Conservation (phyloP, 1,139 yeast genomes). For the Geotrichum klebahnii region DNA sequence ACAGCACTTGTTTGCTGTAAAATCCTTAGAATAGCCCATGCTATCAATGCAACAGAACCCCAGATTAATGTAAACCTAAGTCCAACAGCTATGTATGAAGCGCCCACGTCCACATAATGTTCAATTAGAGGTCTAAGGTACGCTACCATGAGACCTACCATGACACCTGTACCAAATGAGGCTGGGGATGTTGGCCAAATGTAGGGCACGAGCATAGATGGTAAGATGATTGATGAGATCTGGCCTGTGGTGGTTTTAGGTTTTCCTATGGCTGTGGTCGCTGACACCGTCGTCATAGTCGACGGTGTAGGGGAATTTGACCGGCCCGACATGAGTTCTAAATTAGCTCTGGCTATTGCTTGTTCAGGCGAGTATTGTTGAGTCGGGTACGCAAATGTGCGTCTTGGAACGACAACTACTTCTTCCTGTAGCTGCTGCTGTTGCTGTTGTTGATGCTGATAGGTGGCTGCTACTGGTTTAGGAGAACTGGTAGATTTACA, state of each 20-base stretch:
- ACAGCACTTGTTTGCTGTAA: slow-evolving; percentile 21
- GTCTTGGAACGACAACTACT: slow-evolving; percentile 1
- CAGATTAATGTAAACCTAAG: slow-evolving; percentile 29
- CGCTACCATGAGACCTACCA: slow-evolving; percentile 30
- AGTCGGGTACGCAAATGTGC: slow-evolving; percentile 1
- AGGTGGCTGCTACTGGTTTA: not conserved
- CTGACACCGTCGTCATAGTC: not conserved
- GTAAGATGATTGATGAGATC: slow-evolving; percentile 21
- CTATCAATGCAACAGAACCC: slow-evolving; percentile 29
- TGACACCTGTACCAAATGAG: slow-evolving; percentile 31
- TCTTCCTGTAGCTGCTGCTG: not conserved
- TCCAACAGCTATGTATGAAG: slow-evolving; percentile 24
- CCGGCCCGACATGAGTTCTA: slow-evolving; percentile 2
- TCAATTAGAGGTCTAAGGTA: slow-evolving; percentile 30
- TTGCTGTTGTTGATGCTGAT: not conserved
- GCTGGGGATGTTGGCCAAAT: slow-evolving; percentile 31
- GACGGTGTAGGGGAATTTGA: slow-evolving; percentile 7
- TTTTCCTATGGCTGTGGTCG: slow-evolving; percentile 18
- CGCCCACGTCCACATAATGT: slow-evolving; percentile 31
- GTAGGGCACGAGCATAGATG: slow-evolving; percentile 25
- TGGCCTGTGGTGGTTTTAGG: slow-evolving; percentile 12
- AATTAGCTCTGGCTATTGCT: slow-evolving; percentile 3
- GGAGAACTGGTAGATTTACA: not conserved
- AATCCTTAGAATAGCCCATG: slow-evolving; percentile 26
- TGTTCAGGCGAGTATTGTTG: not conserved